Evolutionary conservation across 2,329 filamentous ascomycete species (phyloP).

Genomic region (Fusarium sp.): DNA sequence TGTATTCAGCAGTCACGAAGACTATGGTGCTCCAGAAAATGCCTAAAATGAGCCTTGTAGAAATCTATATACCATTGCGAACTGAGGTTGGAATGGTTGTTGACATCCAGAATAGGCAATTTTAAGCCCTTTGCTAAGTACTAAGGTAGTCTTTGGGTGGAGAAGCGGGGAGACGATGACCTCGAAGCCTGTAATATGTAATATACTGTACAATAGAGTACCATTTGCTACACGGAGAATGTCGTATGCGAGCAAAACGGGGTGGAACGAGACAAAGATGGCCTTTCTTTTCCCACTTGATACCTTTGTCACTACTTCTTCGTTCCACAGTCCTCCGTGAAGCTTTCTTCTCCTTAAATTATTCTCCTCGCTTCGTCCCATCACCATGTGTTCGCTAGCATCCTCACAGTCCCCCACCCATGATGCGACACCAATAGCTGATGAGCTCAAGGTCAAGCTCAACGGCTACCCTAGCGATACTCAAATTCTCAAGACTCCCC

Average conservation of each 20-base stretch:
- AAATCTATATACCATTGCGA: not conserved
- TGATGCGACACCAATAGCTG: constrained; percentile 1
- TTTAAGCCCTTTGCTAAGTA: not conserved
- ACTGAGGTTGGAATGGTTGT: not conserved
- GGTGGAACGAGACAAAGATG: not conserved
- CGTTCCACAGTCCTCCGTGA: not conserved
- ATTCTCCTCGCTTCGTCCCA: not conserved
- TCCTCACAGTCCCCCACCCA: constrained; percentile 27
- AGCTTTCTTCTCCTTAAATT: not conserved
- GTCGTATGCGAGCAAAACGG: not conserved
- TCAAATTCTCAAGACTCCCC: constrained; percentile 40
- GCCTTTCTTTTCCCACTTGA: not conserved
- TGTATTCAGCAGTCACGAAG: not conserved
- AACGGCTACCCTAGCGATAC: constrained; percentile 9
- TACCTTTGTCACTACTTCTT: not conserved
- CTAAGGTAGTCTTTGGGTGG: not conserved
- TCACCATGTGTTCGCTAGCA: constrained; percentile 33
- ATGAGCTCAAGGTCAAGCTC: constrained; percentile 32
- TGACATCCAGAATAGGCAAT: constrained; percentile 2
- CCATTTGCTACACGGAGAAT: not conserved
- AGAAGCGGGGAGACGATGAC: not conserved
- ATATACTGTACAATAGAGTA: not conserved
- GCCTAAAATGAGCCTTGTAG: not conserved
- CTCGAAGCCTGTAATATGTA: not conserved
- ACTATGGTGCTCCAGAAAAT: not conserved